Conservation (phyloP, 495 filamentous ascomycete genomes). For the Tuber magnatum region DNA sequence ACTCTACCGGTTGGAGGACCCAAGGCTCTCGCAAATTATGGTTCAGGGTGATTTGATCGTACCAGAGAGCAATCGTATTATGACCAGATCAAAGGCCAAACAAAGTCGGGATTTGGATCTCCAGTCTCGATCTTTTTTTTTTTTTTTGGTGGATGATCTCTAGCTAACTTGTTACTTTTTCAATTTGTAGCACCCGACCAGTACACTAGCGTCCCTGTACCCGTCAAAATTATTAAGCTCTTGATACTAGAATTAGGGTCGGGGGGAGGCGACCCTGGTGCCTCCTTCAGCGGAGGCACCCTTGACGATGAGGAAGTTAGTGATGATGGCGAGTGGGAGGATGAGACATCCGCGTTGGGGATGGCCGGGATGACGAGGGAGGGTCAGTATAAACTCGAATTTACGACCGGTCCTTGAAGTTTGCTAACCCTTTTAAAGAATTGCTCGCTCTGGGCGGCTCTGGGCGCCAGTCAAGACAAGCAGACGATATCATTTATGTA, state of each 20-base stretch:
- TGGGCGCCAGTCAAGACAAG: conserved; percentile 54
- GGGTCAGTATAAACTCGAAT: conserved; percentile 21
- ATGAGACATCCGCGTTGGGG: conserved; percentile 67
- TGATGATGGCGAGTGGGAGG: conserved; percentile 82
- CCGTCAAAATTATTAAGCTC: conserved; percentile 93
- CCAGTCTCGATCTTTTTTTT: conserved; percentile 27
- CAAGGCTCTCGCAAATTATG: conserved; percentile 65
- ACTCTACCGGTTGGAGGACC: conserved; percentile 77
- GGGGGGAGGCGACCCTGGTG: conserved; percentile 51
- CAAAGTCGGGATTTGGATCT: conserved; percentile 48
- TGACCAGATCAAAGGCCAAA: conserved; percentile 82
- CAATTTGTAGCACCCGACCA: conserved; percentile 63
- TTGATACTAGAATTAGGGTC: conserved; percentile 79
- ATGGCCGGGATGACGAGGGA: conserved; percentile 52
- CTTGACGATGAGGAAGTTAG: conserved; percentile 53
- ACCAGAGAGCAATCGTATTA: conserved; percentile 70
- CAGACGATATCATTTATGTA: conserved; percentile 75
- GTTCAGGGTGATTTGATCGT: conserved; percentile 91
- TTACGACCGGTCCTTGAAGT: not conserved
- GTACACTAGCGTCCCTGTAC: conserved; percentile 78
- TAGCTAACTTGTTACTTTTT: conserved; percentile 13
- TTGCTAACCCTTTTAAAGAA: conserved; percentile 44
- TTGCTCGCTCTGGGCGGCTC: conserved; percentile 66
- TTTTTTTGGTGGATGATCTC: conserved; percentile 13
- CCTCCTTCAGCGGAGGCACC: conserved; percentile 41